phyloP scores from a whole-genome alignment of 345 rosid species.

The Nephelium lappaceum region DNA sequence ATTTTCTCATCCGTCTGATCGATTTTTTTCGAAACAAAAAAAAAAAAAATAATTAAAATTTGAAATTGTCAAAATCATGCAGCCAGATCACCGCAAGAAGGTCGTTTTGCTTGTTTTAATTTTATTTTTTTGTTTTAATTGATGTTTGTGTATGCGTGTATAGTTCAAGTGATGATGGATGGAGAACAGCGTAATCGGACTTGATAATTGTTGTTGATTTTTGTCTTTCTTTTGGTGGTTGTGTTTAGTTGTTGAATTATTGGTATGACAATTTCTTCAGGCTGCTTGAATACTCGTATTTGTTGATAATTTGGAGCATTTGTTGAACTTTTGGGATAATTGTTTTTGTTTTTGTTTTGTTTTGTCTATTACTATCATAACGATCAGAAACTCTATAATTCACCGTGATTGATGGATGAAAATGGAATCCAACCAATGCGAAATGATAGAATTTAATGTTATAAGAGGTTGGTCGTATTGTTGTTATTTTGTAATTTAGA shows the following conservation, averaged over 20 bases:
- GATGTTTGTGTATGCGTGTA: background rate
- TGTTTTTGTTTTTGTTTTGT: no score
- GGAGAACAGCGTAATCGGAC: slow-evolving; percentile 9
- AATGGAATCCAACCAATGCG: background rate
- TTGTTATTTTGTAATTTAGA: background rate
- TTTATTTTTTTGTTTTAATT: background rate
- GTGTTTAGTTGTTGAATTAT: slow-evolving; percentile 1
- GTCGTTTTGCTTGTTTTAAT: slow-evolving; percentile 27
- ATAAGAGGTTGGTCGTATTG: background rate
- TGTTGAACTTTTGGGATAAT: background rate
- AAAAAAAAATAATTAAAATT: background rate
- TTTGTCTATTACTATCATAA: background rate
- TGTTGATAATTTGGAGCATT: background rate
- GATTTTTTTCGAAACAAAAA: background rate
- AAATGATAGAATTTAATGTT: background rate
- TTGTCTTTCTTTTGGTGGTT: background rate
- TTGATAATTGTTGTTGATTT: background rate
- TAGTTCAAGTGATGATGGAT: slow-evolving; percentile 1
- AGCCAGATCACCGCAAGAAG: slow-evolving; percentile 86
- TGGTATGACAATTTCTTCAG: background rate
- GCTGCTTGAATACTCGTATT: background rate
- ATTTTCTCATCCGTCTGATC: slow-evolving; percentile 25
- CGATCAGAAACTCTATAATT: background rate
- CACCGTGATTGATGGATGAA: background rate
- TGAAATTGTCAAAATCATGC: slow-evolving; percentile 43